Percentiles rank a stretch among this genome's conserved stretches.
Evolutionary conservation across 805 yeast species (phyloP).

Genomic region (Blastobotrys americana): DNA sequence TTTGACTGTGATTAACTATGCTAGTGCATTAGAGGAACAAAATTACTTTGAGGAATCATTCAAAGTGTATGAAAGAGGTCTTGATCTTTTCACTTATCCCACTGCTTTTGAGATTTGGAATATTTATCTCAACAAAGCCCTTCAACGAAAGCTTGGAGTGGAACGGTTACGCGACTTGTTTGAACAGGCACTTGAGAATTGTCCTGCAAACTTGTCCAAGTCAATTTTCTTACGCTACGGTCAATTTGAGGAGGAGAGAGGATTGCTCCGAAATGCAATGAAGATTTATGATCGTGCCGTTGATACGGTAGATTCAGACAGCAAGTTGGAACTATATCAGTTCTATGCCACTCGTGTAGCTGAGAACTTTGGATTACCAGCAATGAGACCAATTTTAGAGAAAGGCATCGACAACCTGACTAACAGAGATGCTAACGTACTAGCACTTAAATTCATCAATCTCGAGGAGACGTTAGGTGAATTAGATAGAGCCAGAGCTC

Average conservation of each 20-base stretch:
- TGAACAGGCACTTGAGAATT: conserved; percentile 52
- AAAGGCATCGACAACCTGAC: conserved; percentile 45
- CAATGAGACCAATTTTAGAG: conserved; percentile 44
- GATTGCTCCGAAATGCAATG: conserved; percentile 45
- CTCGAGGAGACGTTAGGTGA: conserved; percentile 52
- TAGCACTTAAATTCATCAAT: conserved; percentile 48
- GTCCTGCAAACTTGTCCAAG: conserved; percentile 45
- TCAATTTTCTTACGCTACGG: conserved; percentile 50
- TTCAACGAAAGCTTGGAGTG: conserved; percentile 32
- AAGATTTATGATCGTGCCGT: conserved; percentile 41
- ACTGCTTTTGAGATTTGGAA: conserved; percentile 66
- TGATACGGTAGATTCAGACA: conserved; percentile 24
- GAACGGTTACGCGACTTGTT: conserved; percentile 67
- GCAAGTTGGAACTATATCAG: conserved; percentile 38
- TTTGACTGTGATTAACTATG: conserved; percentile 55
- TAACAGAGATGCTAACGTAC: conserved; percentile 34
- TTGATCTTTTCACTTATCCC: conserved; percentile 54
- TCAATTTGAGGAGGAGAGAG: conserved; percentile 51
- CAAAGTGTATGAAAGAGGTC: conserved; percentile 60
- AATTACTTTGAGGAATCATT: conserved; percentile 44
- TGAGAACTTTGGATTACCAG: conserved; percentile 35
- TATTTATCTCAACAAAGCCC: conserved; percentile 49
- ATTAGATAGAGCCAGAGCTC: conserved; percentile 51
- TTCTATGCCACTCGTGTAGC: conserved; percentile 37
- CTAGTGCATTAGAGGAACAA: conserved; percentile 48